Evolutionary conservation across 441 rosid genomes (phyloP).

Genomic region (Euphorbia neoarborescens): DNA sequence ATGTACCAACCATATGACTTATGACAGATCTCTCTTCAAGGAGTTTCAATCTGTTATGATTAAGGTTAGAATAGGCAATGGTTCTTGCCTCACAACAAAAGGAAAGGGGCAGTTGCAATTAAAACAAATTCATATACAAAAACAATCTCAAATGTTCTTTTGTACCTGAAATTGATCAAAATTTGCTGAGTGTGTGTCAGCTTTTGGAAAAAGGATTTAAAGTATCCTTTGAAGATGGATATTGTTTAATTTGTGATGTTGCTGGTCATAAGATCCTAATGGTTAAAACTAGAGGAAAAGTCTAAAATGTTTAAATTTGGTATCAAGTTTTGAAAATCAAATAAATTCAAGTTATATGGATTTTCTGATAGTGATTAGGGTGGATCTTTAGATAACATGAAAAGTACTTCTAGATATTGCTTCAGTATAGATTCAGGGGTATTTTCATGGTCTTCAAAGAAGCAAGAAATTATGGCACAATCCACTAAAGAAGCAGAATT

Average conservation of each 20-base stretch:
- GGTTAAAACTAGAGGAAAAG: background rate
- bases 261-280: background rate
- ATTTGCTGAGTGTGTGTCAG: background rate
- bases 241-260: background rate
- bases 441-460: background rate
- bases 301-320: background rate
- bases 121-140: background rate
- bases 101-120: conserved; percentile 7
- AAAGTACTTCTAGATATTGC: background rate
- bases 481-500: background rate
- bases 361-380: background rate
- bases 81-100: background rate
- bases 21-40: too few relatives aligned
- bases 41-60: too few relatives aligned
- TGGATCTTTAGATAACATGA: background rate
- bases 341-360: background rate
- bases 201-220: background rate
- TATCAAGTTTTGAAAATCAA: too few relatives aligned
- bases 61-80: background rate
- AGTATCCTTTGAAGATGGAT: background rate
- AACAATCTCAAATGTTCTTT: too few relatives aligned
- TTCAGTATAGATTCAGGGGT: background rate
- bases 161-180: conserved; percentile 5
- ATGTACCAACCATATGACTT: background rate
- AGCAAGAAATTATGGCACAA: background rate